A percentile compares a stretch with the other conserved stretches of the same genome.
phyloP scores from a whole-genome alignment of 2,329 filamentous ascomycete species.

The Alternaria panax region DNA sequence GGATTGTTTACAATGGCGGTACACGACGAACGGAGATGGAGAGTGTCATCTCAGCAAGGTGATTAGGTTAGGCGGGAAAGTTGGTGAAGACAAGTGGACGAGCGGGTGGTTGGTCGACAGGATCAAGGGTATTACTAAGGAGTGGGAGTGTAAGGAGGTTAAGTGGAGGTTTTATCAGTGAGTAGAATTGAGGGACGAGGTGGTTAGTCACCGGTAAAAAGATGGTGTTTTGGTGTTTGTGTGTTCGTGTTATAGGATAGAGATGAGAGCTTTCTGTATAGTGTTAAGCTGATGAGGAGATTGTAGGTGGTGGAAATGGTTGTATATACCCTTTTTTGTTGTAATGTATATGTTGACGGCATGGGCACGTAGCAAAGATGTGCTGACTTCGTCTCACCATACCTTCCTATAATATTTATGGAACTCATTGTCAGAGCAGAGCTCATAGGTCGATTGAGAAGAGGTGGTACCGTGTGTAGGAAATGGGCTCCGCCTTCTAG shows the following conservation, averaged over 20 bases:
- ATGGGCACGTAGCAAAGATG: background rate
- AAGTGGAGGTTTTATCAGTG: slow-evolving; percentile 42
- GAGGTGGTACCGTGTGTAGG: background rate
- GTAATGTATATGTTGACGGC: background rate
- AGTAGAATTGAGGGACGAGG: background rate
- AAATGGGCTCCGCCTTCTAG: background rate
- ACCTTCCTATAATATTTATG: accelerated
- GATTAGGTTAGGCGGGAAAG: slow-evolving; percentile 37
- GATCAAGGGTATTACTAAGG: slow-evolving; percentile 26
- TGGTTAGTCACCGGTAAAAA: background rate
- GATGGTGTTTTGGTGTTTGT: background rate
- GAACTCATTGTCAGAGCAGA: background rate
- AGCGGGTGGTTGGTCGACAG: slow-evolving; percentile 50
- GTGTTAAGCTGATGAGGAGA: background rate
- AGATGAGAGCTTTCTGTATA: slow-evolving; percentile 1
- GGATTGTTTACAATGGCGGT: slow-evolving; percentile 51
- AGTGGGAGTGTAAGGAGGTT: slow-evolving; percentile 40
- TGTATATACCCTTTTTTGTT: slow-evolving; percentile 7
- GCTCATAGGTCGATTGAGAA: background rate
- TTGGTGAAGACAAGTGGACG: slow-evolving; percentile 33
- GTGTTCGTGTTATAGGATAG: no score
- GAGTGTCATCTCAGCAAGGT: slow-evolving; percentile 46
- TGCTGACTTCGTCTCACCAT: background rate
- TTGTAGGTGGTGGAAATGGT: background rate
- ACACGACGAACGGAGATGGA: slow-evolving; percentile 32